Evolutionary conservation across 768 basidiomycete species (phyloP).

Genomic region (Asterophora lycoperdoides): DNA sequence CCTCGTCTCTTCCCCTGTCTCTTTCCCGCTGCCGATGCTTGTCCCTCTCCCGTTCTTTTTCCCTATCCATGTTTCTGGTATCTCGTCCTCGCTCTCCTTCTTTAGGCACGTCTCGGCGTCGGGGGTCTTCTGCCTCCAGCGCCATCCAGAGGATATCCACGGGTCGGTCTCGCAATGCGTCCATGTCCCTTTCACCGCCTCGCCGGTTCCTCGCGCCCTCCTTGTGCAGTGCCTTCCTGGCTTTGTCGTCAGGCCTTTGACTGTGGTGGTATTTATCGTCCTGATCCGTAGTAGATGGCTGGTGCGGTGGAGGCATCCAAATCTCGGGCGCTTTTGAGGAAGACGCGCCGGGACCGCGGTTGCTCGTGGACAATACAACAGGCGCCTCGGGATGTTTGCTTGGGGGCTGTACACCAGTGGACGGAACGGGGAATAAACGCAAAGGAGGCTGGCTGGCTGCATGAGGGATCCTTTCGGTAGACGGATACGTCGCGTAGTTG

Average conservation of each 20-base stretch:
- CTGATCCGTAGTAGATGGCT: not conserved
- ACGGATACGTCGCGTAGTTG: conserved; percentile 11
- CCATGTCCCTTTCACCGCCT: not conserved
- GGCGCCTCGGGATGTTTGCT: not conserved
- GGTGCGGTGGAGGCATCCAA: not conserved
- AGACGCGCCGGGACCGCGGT: not conserved
- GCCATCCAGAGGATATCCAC: conserved; percentile 12
- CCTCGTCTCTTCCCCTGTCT: conserved; percentile 19
- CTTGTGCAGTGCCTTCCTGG: not conserved
- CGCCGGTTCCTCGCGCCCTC: not conserved
- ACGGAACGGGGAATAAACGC: conserved; percentile 1
- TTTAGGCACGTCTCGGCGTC: conserved; percentile 18
- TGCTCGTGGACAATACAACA: not conserved
- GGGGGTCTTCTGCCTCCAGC: conserved; percentile 10
- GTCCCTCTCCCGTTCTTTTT: conserved; percentile 20
- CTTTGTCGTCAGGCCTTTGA: not conserved
- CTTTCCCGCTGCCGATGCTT: conserved; percentile 9
- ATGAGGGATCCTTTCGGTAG: conserved; percentile 6
- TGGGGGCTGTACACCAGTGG: not conserved
- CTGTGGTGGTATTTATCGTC: not conserved
- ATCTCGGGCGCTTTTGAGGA: not conserved
- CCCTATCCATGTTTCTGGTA: conserved; percentile 19
- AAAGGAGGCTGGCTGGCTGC: not conserved
- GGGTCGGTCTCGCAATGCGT: conserved; percentile 1
- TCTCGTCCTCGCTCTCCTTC: conserved; percentile 22